Evolutionary conservation across 345 rosid species (phyloP).

Genomic region (Boechera stricta): DNA sequence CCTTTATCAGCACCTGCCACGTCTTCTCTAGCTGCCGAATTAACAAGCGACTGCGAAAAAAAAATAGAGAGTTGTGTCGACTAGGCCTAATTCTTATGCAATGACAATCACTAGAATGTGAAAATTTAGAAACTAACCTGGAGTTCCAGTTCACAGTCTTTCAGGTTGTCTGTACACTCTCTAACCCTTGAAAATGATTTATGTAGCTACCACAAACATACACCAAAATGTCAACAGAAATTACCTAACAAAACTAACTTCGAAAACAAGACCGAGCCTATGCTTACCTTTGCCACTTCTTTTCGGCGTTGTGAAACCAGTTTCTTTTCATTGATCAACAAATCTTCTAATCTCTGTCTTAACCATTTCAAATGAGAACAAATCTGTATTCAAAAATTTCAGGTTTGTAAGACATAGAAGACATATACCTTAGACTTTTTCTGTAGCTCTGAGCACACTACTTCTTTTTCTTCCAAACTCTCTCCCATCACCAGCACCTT

Average conservation of each 20-base stretch:
- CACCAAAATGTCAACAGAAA: slow-evolving; percentile 22
- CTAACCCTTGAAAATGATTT: slow-evolving; percentile 69
- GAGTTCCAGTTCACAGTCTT: slow-evolving; percentile 74
- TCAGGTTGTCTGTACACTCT: slow-evolving; percentile 63
- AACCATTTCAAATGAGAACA: slow-evolving; percentile 44
- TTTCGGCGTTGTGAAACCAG: slow-evolving; percentile 60
- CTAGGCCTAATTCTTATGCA: slow-evolving; percentile 1
- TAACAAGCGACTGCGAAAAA: slow-evolving; percentile 34
- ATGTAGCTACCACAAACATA: slow-evolving; percentile 60
- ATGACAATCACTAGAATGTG: slow-evolving; percentile 16
- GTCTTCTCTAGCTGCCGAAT: slow-evolving; percentile 39
- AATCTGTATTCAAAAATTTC: slow-evolving; percentile 23
- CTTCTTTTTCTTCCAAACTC: slow-evolving; percentile 56
- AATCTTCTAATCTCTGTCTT: slow-evolving; percentile 75
- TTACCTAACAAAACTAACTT: slow-evolving; percentile 2
- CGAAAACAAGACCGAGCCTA: neutral
- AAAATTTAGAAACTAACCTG: slow-evolving; percentile 56
- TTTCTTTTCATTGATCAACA: slow-evolving; percentile 66
- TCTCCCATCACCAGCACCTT: slow-evolving; percentile 66
- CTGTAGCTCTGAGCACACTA: slow-evolving; percentile 58
- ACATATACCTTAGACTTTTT: slow-evolving; percentile 65
- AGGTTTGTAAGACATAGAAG: neutral
- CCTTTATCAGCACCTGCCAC: slow-evolving; percentile 34
- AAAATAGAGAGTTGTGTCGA: neutral
- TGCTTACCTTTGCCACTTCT: slow-evolving; percentile 69